Percentiles rank a stretch among this genome's conserved stretches.
phyloP scores from a whole-genome alignment of 2,329 filamentous ascomycete genomes.

The Tolypocladium tundrense region DNA sequence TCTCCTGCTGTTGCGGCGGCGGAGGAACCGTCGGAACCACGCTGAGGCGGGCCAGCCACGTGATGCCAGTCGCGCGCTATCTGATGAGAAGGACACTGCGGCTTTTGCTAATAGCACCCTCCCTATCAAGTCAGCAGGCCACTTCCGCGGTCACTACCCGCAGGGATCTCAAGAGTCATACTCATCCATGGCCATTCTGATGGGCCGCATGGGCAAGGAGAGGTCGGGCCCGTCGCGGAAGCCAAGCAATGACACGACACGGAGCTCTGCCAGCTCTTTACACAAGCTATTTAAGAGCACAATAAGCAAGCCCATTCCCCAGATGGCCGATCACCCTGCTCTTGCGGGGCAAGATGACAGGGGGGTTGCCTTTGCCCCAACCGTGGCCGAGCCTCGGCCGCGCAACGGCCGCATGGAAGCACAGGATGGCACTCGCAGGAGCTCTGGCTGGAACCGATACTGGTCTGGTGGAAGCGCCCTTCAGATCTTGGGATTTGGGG shows the following conservation, averaged over 20 bases:
- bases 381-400: constrained; percentile 23
- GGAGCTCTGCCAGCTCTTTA: constrained; percentile 41
- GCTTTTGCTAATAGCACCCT: constrained; percentile 35
- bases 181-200: constrained; percentile 55
- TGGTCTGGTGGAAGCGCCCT: constrained; percentile 64
- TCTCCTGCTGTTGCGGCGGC: constrained; percentile 46
- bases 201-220: constrained; percentile 47
- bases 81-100: constrained; percentile 49
- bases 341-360: constrained; percentile 29
- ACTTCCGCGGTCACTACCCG: constrained; percentile 41
- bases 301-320: constrained; percentile 51
- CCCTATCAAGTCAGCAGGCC: constrained; percentile 19
- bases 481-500: constrained; percentile 52
- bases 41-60: constrained; percentile 34
- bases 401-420: constrained; percentile 19
- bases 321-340: constrained; percentile 22
- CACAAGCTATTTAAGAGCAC: constrained; percentile 53
- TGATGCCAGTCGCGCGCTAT: constrained; percentile 29
- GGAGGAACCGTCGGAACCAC: constrained; percentile 45
- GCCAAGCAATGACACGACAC: constrained; percentile 43
- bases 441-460: constrained; percentile 68
- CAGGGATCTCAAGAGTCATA: constrained; percentile 46
- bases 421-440: constrained; percentile 42
- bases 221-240: constrained; percentile 37
- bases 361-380: constrained; percentile 27